Conservation (phyloP, 2,329 filamentous ascomycete species). For the Hypoxylon sp. region DNA sequence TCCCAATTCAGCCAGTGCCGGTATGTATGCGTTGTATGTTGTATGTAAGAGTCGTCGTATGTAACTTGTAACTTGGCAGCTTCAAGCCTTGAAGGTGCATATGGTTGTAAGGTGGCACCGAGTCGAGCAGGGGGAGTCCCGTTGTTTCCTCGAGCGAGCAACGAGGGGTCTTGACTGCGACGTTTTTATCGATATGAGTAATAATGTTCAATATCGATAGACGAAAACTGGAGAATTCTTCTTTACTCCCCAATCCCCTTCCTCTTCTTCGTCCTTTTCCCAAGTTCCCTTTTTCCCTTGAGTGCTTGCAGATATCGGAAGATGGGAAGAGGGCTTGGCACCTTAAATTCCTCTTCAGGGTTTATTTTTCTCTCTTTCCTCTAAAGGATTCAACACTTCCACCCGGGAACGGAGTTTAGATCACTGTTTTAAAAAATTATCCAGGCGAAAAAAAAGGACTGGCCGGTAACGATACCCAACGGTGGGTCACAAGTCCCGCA, state of each 20-base stretch:
- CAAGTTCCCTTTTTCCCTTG: slow-evolving; percentile 3
- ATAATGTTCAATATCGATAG: slow-evolving; percentile 30
- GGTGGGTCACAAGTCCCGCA: slow-evolving; percentile 29
- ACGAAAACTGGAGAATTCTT: slow-evolving; percentile 18
- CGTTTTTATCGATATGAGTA: slow-evolving; percentile 34
- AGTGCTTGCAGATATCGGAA: slow-evolving; percentile 20
- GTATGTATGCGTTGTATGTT: slow-evolving; percentile 17
- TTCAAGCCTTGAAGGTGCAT: too few species aligned
- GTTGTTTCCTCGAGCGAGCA: slow-evolving; percentile 38
- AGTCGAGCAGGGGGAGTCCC: slow-evolving; percentile 24
- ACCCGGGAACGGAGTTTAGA: slow-evolving; percentile 27
- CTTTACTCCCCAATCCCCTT: neutral
- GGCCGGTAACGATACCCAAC: slow-evolving; percentile 33
- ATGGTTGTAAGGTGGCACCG: slow-evolving; percentile 21
- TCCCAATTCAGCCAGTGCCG: too few species aligned
- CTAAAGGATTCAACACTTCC: neutral
- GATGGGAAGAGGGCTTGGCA: slow-evolving; percentile 17
- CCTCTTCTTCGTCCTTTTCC: slow-evolving; percentile 13
- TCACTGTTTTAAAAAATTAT: slow-evolving; percentile 21
- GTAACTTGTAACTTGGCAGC: slow-evolving; percentile 17
- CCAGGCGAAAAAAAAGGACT: slow-evolving; percentile 3
- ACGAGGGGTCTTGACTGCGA: slow-evolving; percentile 26
- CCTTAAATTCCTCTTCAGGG: slow-evolving; percentile 4
- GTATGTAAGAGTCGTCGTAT: slow-evolving; percentile 1
- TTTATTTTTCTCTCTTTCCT: too few species aligned